A percentile compares a stretch with the other conserved stretches of the same genome.
Evolutionary conservation across 176 grass and related monocot genomes (phyloP).

Genomic region (Metroxylon sagu): DNA sequence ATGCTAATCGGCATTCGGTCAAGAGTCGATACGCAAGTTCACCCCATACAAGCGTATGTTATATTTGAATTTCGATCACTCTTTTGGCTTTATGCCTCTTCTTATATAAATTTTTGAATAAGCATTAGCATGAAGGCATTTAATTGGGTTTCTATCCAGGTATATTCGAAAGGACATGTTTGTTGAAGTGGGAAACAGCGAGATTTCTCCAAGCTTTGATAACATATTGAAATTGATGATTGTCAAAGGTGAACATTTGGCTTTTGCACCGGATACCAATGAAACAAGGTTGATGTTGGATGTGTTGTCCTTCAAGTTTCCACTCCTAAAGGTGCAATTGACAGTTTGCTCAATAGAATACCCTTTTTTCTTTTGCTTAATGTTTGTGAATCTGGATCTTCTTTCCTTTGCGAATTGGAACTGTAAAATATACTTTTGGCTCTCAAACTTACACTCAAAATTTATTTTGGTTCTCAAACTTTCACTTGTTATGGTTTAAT

Average conservation of each 20-base stretch:
- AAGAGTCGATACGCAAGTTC: conserved; percentile 31
- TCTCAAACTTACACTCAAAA: too few relatives aligned
- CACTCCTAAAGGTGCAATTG: conserved; percentile 30
- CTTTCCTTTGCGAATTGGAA: too few relatives aligned
- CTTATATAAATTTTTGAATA: conserved; percentile 1
- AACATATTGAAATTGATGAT: conserved; percentile 30
- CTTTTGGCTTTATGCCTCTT: not conserved
- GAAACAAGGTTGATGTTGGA: conserved; percentile 28
- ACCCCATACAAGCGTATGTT: conserved; percentile 38
- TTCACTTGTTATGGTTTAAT: too few relatives aligned
- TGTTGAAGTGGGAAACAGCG: conserved; percentile 39
- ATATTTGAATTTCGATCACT: not conserved
- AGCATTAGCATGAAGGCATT: too few relatives aligned
- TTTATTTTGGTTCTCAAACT: too few relatives aligned
- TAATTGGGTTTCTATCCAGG: conserved; percentile 9
- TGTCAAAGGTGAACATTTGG: conserved; percentile 29
- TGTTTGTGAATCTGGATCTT: too few relatives aligned
- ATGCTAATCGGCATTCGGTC: conserved; percentile 34
- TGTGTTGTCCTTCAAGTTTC: conserved; percentile 29
- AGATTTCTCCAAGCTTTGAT: conserved; percentile 44
- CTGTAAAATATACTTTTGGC: too few relatives aligned
- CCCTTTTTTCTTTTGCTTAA: too few relatives aligned
- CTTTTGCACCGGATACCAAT: conserved; percentile 32
- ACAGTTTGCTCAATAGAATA: too few relatives aligned
- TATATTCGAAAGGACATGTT: conserved; percentile 40